These are phyloP conservation scores for Eremomyces bilateralis DNA, from an alignment of 495 filamentous ascomycete species.

Conservation along the genomic window DNA sequence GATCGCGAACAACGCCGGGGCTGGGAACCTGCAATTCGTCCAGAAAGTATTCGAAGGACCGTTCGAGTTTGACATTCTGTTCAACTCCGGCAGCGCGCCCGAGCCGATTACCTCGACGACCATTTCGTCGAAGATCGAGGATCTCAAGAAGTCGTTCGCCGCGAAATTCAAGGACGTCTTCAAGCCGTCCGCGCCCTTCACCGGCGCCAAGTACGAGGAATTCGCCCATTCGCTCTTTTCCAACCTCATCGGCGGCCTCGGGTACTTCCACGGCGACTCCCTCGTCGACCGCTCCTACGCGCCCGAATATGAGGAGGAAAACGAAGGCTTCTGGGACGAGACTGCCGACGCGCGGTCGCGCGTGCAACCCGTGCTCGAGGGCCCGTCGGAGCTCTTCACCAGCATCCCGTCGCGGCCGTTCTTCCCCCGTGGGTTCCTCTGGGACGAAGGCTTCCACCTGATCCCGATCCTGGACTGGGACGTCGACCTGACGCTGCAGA, in stretches of 20 bases:
- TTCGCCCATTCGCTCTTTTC: conserved; percentile 86
- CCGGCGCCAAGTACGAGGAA: conserved; percentile 42
- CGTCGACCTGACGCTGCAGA: conserved; percentile 73
- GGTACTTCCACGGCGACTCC: conserved; percentile 76
- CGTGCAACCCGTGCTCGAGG: conserved; percentile 45
- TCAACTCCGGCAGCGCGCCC: conserved; percentile 56
- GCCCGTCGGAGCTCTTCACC: conserved; percentile 75
- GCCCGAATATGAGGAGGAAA: conserved; percentile 83
- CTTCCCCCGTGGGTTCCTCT: conserved; percentile 89
- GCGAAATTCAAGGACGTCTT: conserved; percentile 56
- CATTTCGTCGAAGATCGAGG: conserved; percentile 1
- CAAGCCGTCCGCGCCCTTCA: conserved; percentile 53
- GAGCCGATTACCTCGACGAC: conserved; percentile 32
- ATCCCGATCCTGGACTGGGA: conserved; percentile 88
- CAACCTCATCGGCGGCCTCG: conserved; percentile 84
- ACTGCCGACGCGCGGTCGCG: conserved; percentile 50
- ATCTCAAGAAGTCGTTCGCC: conserved; percentile 28
- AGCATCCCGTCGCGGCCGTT: conserved; percentile 86
- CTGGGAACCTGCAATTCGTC: conserved; percentile 70
- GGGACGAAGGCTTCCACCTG: conserved; percentile 96
- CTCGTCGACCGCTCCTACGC: conserved; percentile 79
- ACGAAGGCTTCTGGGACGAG: conserved; percentile 95
- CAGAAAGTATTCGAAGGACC: conserved; percentile 82
- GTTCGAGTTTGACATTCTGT: conserved; percentile 89
- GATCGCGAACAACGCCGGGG: conserved; percentile 40